Evolutionary conservation across 2,329 filamentous ascomycete species (phyloP), one percentile per base, ranked within the genome.

Genomic region (Cryphonectria parasitica): DNA sequence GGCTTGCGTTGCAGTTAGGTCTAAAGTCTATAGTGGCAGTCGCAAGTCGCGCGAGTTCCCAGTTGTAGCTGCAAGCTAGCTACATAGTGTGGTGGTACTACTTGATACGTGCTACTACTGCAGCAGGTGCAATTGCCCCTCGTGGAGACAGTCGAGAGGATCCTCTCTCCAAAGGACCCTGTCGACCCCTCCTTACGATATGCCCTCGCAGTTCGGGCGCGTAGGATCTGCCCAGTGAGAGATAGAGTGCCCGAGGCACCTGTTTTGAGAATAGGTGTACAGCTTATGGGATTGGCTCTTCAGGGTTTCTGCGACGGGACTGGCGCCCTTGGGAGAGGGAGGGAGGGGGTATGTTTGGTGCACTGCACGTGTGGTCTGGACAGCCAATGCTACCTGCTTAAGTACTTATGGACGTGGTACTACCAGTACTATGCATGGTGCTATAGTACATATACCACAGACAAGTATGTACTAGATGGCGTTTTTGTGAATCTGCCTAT

Each of bases 261-360:
- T 64, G 61, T 64, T 45, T 31, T 25, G 15, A 39, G 15, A 2
- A 2, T 11, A 49, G 15, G 39, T 31, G 61, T 39, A 25, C 39
- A 39, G n/a, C 39, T 4, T 22, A 17, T 39, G n/a, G 61, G 61
- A 64, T 64, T 64, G 61, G 61, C 61, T 64, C n/a, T n/a, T 25
- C 25, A 31, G 61, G 17, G 39, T 64, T 43, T 10, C 41, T 64
- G 61, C 61, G 36, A 45, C 61, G 19, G 11, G 11, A 39, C 36
- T 63, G 61, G 39, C 34, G 39, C 34, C 36, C 19, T 49, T 49
- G 45, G 22, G 45, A 2, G 3, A 13, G 7, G 39, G 19, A 6
- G 19, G 19, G 43, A 7, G 43, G 43, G 19, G 17, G 43, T 2
- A 5, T n/a, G n/a, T n/a, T 6, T 17, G 17, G 19, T 11, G 28